Evolutionary conservation across 371 early-diverging fungal species (phyloP).

Genomic region (Caulochytrium protostelioides): DNA sequence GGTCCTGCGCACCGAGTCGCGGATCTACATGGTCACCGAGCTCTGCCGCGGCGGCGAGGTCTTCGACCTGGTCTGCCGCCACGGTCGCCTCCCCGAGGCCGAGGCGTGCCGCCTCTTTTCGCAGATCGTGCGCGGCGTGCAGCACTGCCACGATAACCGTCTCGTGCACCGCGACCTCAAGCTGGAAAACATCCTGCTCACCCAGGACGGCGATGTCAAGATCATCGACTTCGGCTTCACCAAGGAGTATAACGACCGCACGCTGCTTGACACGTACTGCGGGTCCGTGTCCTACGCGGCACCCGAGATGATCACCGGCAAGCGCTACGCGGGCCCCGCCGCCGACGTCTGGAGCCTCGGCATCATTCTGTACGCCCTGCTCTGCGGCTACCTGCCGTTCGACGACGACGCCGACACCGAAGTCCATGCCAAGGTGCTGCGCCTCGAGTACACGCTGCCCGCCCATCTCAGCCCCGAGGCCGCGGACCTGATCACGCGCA

Average conservation of each 20-base stretch:
- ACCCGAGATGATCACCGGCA: constrained; percentile 41
- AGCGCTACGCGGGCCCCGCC: constrained; percentile 57
- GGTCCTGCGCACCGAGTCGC: constrained; percentile 54
- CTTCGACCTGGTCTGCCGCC: constrained; percentile 39
- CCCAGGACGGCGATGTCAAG: constrained; percentile 47
- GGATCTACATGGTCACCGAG: constrained; percentile 61
- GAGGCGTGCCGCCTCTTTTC: constrained; percentile 40
- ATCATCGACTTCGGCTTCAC: constrained; percentile 81
- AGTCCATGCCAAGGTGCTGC: constrained; percentile 45
- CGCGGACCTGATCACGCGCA: constrained; percentile 27
- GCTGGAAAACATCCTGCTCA: constrained; percentile 62
- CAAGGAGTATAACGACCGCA: constrained; percentile 35
- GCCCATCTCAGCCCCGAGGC: constrained; percentile 26
- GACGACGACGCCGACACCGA: constrained; percentile 54
- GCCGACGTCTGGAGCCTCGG: constrained; percentile 72
- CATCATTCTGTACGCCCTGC: constrained; percentile 51
- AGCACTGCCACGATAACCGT: constrained; percentile 48
- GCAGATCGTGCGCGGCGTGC: constrained; percentile 50
- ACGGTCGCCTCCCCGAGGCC: constrained; percentile 29
- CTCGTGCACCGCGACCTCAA: constrained; percentile 70
- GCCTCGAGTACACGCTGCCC: constrained; percentile 48
- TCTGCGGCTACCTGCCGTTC: constrained; percentile 63
- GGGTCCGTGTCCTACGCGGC: constrained; percentile 65
- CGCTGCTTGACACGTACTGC: constrained; percentile 60
- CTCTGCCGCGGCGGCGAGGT: constrained; percentile 54